These are phyloP conservation scores for Leccinellum albellum DNA, from an alignment of 768 basidiomycete genomes.

Conservation along the genomic window DNA sequence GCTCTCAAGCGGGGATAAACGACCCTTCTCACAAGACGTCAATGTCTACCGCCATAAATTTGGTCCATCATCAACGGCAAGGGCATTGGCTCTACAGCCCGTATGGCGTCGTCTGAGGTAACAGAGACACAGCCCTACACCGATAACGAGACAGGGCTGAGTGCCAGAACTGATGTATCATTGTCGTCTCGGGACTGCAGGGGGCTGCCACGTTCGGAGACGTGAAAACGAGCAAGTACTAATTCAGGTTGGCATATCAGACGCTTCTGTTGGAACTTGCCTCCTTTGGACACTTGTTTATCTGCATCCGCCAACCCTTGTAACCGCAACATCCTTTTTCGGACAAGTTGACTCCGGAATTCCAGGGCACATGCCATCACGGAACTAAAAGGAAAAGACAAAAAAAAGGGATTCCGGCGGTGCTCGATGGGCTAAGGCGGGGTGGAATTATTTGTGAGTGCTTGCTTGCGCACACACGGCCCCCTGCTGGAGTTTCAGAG, in stretches of 20 bases:
- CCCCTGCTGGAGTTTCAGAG: neutral
- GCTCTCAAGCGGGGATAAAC: neutral
- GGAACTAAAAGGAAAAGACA: neutral
- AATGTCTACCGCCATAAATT: neutral
- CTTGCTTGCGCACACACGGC: neutral
- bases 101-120: constrained; percentile 7
- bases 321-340: constrained; percentile 6
- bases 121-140: constrained; percentile 17
- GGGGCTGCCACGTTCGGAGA: constrained; percentile 17
- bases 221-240: constrained; percentile 20
- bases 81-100: neutral
- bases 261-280: constrained; percentile 31
- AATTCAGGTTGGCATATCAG: constrained; percentile 21
- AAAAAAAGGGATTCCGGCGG: neutral
- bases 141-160: constrained; percentile 5
- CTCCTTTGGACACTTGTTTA: constrained; percentile 17
- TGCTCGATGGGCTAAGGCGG: neutral
- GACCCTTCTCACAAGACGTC: constrained; percentile 7
- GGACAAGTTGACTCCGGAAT: neutral
- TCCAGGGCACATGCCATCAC: constrained; percentile 8
- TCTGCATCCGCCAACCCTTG: constrained; percentile 8
- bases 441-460: constrained; percentile 8
- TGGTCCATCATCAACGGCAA: neutral
- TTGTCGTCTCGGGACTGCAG: neutral
- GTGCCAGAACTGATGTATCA: constrained; percentile 11